Percentiles rank a stretch among this genome's conserved stretches.
Conservation (phyloP, 768 basidiomycete genomes). For the Asterophora lycoperdoides region DNA sequence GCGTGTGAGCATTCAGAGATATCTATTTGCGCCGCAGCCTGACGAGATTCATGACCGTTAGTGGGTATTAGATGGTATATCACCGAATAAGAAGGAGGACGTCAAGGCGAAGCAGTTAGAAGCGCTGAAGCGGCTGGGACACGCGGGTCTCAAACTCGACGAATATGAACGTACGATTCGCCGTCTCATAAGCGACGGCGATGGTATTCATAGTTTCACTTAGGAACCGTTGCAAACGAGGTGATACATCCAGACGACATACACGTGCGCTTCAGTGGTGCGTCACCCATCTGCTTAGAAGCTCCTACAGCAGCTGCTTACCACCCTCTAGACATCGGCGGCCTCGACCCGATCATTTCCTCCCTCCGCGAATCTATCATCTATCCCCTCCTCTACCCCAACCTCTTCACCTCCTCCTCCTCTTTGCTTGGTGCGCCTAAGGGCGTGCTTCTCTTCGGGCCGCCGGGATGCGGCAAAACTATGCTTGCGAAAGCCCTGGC, state of each 20-base stretch:
- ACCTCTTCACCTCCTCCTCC: slow-evolving; percentile 78
- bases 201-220: neutral
- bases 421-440: slow-evolving; percentile 88
- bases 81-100: slow-evolving; percentile 52
- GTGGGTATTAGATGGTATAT: slow-evolving; percentile 63
- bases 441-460: slow-evolving; percentile 93
- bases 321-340: slow-evolving; percentile 71
- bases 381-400: slow-evolving; percentile 87
- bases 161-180: slow-evolving; percentile 80
- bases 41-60: slow-evolving; percentile 21
- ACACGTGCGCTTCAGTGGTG: slow-evolving; percentile 67
- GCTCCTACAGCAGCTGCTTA: neutral
- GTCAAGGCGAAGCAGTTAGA: slow-evolving; percentile 68
- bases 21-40: neutral
- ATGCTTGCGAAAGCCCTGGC: slow-evolving; percentile 99
- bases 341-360: slow-evolving; percentile 84
- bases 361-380: slow-evolving; percentile 94
- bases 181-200: neutral
- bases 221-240: slow-evolving; percentile 86
- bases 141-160: slow-evolving; percentile 70
- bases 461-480: slow-evolving; percentile 98
- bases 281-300: slow-evolving; percentile 22
- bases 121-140: slow-evolving; percentile 65
- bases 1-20: slow-evolving; percentile 40
- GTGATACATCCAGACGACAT: slow-evolving; percentile 93